phyloP scores from a whole-genome alignment of 1,284 basidiomycete species.

The Ceratobasidium sp. region DNA sequence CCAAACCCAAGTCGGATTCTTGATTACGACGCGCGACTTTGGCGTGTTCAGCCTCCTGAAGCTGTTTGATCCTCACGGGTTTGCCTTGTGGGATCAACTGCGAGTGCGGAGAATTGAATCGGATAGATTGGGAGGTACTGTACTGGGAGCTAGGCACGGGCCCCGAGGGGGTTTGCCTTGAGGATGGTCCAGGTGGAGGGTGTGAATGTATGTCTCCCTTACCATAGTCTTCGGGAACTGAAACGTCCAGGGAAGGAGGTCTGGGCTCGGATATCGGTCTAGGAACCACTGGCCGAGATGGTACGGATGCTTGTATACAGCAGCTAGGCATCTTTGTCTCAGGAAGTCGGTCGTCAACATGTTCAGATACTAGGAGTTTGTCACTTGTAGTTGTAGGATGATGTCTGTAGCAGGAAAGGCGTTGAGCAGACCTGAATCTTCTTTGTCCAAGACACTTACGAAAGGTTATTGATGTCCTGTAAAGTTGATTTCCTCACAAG shows the following conservation, averaged over 20 bases:
- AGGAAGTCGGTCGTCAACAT: background rate
- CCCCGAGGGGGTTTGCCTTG: slow-evolving; percentile 9
- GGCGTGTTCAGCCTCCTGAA: background rate
- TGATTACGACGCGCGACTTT: background rate
- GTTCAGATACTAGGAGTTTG: background rate
- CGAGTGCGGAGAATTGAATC: background rate
- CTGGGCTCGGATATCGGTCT: background rate
- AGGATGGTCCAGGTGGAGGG: background rate
- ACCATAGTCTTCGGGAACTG: background rate
- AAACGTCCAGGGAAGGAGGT: background rate
- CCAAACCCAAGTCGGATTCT: slow-evolving; percentile 14
- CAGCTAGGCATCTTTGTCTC: background rate
- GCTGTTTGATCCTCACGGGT: slow-evolving; percentile 15
- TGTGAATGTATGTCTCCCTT: background rate
- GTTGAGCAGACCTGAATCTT: background rate
- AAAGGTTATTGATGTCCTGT: slow-evolving; percentile 33
- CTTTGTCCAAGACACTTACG: slow-evolving; percentile 14
- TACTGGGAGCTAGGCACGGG: background rate
- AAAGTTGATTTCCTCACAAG: background rate
- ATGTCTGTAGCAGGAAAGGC: background rate
- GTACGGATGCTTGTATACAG: background rate
- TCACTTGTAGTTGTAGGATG: background rate
- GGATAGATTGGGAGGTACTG: background rate
- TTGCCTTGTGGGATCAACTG: slow-evolving; percentile 17
- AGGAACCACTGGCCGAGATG: slow-evolving; percentile 19